Base-by-base conservation (phyloP, 495 filamentous ascomycete genomes). In the Acidiella bohemica region DNA sequence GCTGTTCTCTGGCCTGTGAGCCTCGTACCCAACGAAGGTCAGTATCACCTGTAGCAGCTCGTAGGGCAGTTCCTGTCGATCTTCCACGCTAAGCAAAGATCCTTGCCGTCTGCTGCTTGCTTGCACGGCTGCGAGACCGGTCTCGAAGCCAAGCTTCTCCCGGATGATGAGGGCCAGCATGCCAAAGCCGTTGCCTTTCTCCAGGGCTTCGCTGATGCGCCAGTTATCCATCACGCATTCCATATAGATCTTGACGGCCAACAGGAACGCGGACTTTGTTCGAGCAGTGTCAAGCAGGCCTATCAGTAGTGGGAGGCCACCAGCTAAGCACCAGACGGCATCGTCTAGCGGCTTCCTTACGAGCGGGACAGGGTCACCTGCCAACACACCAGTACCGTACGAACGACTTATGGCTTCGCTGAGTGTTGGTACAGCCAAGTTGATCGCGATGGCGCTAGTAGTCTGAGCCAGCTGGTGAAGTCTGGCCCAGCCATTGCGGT, bases 131-230 rank as follows among this genome's bases (percentile, higher is more conserved):
- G 42, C 32, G 10, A 35, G 16, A 18, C 62, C 41, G 44, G 57
- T 44, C 45, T 59, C 46, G 59, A 66, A 66, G 10, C 74, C 75
- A 4, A 93, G 62, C 56, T 93, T 93, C 20, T 78, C 75, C 18
- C 82, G 75, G 8, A 95, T 58, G 12, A 93, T 57, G 40, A 72
- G 70, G 32, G 78, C 81, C 23, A 96, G 65, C n/a, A 95, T 80
- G 11, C 81, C 79, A 56, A 93, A 97, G 9, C 87, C 90, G 52
- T 86, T 93, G 40, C 93, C 87, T 54, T 76, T 76, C 59, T 97
- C 90, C 84, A 97, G 93, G 34, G 88, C 87, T 59, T 97, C 90
- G 51, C 92, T 96, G 48, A 95, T 96, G 49, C 90, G 74, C 90
- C 90, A 97, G 56, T 78, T 94, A 33, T 80, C 76, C 53, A 81